Evolutionary conservation across 1,284 basidiomycete genomes (phyloP).

Genomic region (Puccinia triticina): DNA sequence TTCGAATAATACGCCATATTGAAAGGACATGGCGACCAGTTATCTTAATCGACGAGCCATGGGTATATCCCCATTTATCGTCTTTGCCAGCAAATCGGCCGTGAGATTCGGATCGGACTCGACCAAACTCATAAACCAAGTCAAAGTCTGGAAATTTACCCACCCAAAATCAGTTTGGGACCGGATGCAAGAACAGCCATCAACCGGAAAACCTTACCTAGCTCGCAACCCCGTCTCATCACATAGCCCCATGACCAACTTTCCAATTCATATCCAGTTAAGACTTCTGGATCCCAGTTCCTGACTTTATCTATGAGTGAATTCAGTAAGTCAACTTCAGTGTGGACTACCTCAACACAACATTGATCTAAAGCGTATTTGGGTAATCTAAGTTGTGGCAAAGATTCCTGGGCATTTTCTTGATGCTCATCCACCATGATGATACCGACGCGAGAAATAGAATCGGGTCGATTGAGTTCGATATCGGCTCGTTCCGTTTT

Average conservation of each 20-base stretch:
- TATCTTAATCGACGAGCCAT: conserved; percentile 80
- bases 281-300: conserved; percentile 83
- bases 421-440: conserved; percentile 64
- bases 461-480: conserved; percentile 60
- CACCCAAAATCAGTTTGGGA: conserved; percentile 1
- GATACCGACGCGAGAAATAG: conserved; percentile 66
- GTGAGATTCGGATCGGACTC: conserved; percentile 62
- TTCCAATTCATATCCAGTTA: conserved; percentile 91
- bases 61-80: conserved; percentile 75
- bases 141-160: conserved; percentile 57
- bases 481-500: conserved; percentile 66
- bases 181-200: neutral
- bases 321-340: conserved; percentile 83
- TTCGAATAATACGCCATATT: conserved; percentile 86
- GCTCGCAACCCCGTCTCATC: conserved; percentile 67
- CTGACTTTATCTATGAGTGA: conserved; percentile 74
- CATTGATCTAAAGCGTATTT: conserved; percentile 55
- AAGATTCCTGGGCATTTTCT: conserved; percentile 5
- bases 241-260: conserved; percentile 88
- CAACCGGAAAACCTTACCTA: conserved; percentile 17
- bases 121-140: conserved; percentile 60
- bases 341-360: conserved; percentile 67
- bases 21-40: conserved; percentile 88
- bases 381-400: conserved; percentile 9
- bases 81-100: conserved; percentile 61